A percentile compares a stretch with the other conserved stretches of the same genome.
Evolutionary conservation across 306 rosid genomes (phyloP).

Genomic region (Lagenaria siceraria): DNA sequence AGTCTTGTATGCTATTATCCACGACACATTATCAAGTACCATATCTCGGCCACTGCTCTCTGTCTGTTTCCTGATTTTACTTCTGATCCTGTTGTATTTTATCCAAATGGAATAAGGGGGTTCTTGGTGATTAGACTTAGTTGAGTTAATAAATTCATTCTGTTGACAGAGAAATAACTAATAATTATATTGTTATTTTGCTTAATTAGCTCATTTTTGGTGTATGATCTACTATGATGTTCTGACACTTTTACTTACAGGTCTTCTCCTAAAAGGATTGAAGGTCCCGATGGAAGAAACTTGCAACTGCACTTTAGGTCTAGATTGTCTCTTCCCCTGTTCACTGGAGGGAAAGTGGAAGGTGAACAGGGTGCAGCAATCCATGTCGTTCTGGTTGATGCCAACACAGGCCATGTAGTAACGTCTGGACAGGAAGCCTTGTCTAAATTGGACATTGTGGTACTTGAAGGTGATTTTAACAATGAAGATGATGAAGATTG

Average conservation of each 20-base stretch:
- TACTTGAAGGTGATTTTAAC: slow-evolving; percentile 97
- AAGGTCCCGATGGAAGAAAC: slow-evolving; percentile 86
- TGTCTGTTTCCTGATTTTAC: background rate
- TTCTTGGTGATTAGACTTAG: background rate
- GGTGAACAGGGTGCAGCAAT: slow-evolving; percentile 99
- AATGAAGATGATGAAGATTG: slow-evolving; percentile 91
- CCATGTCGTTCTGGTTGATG: slow-evolving; percentile 77
- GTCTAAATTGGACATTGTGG: slow-evolving; percentile 76
- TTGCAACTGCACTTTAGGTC: slow-evolving; percentile 76
- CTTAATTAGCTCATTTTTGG: background rate
- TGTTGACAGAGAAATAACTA: background rate
- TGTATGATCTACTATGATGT: background rate
- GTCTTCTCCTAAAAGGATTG: slow-evolving; percentile 91
- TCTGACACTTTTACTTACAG: slow-evolving; percentile 34
- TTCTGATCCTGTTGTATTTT: background rate
- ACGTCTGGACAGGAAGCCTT: slow-evolving; percentile 71
- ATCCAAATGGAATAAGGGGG: background rate
- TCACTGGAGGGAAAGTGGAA: slow-evolving; percentile 99
- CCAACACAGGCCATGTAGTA: slow-evolving; percentile 34
- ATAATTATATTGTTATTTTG: background rate
- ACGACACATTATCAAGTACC: background rate
- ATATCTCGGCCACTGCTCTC: background rate
- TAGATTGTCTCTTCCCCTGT: slow-evolving; percentile 83
- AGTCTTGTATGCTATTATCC: background rate
- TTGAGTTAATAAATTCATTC: background rate